phyloP scores from a whole-genome alignment of 2,329 filamentous ascomycete species.

The Colletotrichum sojae region DNA sequence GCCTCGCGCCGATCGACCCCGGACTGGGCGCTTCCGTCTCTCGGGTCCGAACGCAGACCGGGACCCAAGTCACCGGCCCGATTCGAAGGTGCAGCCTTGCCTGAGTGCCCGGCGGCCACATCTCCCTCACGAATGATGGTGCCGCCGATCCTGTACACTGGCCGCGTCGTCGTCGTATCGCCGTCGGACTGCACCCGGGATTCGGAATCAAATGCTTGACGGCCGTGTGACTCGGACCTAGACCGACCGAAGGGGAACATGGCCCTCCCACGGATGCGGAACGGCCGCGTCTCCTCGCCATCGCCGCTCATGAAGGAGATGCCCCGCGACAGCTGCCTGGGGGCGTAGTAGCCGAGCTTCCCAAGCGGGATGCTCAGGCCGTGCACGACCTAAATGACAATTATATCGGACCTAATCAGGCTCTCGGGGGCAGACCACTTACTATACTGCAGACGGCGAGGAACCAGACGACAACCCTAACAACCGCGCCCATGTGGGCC shows the following conservation, averaged over 20 bases:
- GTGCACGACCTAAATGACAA: slow-evolving; percentile 74
- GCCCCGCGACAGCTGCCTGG: slow-evolving; percentile 68
- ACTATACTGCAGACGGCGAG: slow-evolving; percentile 86
- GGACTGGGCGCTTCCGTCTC: slow-evolving; percentile 8
- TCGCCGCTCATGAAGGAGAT: slow-evolving; percentile 42
- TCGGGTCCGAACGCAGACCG: background rate
- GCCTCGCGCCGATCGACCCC: slow-evolving; percentile 46
- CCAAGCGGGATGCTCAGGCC: slow-evolving; percentile 85
- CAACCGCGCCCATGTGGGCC: slow-evolving; percentile 73
- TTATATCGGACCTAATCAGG: slow-evolving; percentile 31
- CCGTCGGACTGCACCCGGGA: slow-evolving; percentile 23
- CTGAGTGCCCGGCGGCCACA: slow-evolving; percentile 12
- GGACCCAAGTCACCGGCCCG: slow-evolving; percentile 19
- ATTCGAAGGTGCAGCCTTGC: slow-evolving; percentile 1
- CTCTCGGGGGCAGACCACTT: slow-evolving; percentile 53
- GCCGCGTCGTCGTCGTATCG: slow-evolving; percentile 26
- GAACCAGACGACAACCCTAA: slow-evolving; percentile 88
- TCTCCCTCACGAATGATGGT: slow-evolving; percentile 48
- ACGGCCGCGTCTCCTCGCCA: slow-evolving; percentile 44
- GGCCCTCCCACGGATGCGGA: slow-evolving; percentile 49
- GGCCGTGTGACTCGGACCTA: slow-evolving; percentile 18
- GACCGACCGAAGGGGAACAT: slow-evolving; percentile 43
- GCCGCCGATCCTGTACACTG: slow-evolving; percentile 59
- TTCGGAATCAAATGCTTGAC: slow-evolving; percentile 15
- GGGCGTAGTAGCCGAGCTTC: slow-evolving; percentile 75